Evolutionary conservation across 352 stramenopile species (phyloP).

Genomic region (Globisporangium viniferum): DNA sequence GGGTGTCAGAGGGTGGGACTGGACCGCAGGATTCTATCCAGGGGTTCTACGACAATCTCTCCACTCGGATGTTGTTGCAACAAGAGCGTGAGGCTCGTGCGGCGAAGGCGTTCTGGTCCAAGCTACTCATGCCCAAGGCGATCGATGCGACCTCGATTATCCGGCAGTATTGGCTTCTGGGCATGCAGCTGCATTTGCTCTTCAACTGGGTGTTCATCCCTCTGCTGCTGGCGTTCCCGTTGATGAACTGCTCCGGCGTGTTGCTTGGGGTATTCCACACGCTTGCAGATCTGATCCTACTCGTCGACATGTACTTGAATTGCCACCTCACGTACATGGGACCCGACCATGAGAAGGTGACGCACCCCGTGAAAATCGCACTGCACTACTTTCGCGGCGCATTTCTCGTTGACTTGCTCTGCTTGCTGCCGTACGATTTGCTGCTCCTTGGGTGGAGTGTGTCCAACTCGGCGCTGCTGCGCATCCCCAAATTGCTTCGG

Average conservation of each 20-base stretch:
- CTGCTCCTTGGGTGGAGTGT: conserved; percentile 13
- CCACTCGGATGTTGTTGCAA: conserved; percentile 17
- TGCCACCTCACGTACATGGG: conserved; percentile 33
- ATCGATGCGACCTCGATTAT: conserved; percentile 4
- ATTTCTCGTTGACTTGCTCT: conserved; percentile 38
- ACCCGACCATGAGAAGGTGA: conserved; percentile 28
- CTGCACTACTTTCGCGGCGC: conserved; percentile 23
- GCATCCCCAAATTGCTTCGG: conserved; percentile 7
- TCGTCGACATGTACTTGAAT: conserved; percentile 46
- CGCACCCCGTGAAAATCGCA: conserved; percentile 21
- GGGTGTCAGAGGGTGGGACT: neutral
- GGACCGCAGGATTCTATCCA: conserved; percentile 11
- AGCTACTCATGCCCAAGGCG: conserved; percentile 10
- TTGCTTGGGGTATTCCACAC: conserved; percentile 21
- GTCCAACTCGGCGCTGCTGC: conserved; percentile 2
- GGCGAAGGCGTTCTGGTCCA: conserved; percentile 15
- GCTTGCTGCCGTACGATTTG: conserved; percentile 37
- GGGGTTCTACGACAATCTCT: conserved; percentile 29
- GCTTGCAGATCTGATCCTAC: conserved; percentile 33
- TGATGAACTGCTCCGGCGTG: conserved; percentile 21
- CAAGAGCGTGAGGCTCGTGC: conserved; percentile 8
- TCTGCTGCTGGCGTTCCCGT: conserved; percentile 36
- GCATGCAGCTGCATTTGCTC: conserved; percentile 35
- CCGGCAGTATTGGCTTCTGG: conserved; percentile 32
- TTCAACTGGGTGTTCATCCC: conserved; percentile 40